These are phyloP conservation scores for Vitis amurensis DNA, from an alignment of 164 flowering plant genomes.

Conservation along the genomic window DNA sequence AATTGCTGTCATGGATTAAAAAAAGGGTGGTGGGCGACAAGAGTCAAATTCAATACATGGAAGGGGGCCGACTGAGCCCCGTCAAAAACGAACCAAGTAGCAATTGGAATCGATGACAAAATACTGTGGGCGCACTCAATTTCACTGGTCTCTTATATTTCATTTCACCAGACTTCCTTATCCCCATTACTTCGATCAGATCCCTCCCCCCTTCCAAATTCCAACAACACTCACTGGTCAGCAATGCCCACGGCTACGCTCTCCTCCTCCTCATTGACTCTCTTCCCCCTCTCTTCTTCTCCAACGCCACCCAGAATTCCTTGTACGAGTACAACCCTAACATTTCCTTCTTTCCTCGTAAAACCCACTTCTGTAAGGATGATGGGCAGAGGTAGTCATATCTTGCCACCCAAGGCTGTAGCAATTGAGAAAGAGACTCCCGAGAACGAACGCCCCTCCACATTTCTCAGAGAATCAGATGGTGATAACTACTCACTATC, in stretches of 20 bases:
- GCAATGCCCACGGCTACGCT: slow-evolving; percentile 18
- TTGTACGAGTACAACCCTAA: neutral
- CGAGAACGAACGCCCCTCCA: slow-evolving; percentile 61
- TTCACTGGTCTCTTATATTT: too few relatives aligned
- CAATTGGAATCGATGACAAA: too few relatives aligned
- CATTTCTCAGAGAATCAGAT: slow-evolving; percentile 70
- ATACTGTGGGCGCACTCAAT: too few relatives aligned
- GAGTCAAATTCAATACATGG: too few relatives aligned
- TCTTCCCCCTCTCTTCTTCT: slow-evolving; percentile 15
- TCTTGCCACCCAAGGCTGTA: slow-evolving; percentile 21
- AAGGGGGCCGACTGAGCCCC: too few relatives aligned
- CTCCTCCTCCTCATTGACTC: slow-evolving; percentile 15
- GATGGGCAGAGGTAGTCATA: neutral
- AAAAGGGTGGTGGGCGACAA: too few relatives aligned
- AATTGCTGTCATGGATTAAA: too few relatives aligned
- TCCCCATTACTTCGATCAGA: too few relatives aligned
- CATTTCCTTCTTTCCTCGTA: slow-evolving; percentile 8
- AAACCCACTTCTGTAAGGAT: neutral
- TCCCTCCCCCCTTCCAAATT: too few relatives aligned
- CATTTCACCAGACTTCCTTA: too few relatives aligned
- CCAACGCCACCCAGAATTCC: neutral
- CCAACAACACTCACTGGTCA: too few relatives aligned
- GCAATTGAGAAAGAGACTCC: slow-evolving; percentile 83
- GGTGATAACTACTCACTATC: slow-evolving; percentile 18
- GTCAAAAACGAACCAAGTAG: too few relatives aligned